Evolutionary conservation across 441 rosid genomes (phyloP), one percentile per base, ranked within the genome.

Genomic region (Euphorbia celastroides): DNA sequence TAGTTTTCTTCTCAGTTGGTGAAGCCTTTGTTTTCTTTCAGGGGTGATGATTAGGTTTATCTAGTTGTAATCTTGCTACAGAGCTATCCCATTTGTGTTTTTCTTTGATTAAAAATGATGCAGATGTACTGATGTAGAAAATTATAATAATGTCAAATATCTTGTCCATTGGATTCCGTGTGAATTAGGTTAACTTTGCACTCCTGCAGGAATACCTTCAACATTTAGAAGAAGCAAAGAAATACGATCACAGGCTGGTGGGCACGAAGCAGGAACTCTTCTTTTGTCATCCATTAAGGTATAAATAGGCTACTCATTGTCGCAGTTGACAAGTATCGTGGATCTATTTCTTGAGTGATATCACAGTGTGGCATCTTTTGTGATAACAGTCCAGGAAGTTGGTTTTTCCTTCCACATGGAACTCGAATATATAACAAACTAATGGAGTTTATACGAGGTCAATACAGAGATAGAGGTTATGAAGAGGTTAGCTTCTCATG

Each of bases 351-450:
- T 10, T 74, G 44, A 56, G 25, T 57, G 30, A 60, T 65, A 59
- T 62, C 69, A 32, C 54, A 71, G 64, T 70, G 56, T 71, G 60
- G 12, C 41, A 32, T 61, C 23, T 67, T 54, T 67, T 72, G 26
- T 78, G 66, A 42, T 78, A 70, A 56, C 86, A 95, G 99, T 77
- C 99, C 98, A 34, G 99, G 98, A 69, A 95, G 99, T 80, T 95
- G 88, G 90, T 95, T 95, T 82, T 95, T 95, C 81, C 96, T 88
- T 76, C 98, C 97, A 0, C 88, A 78, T 52, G 98, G 99, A 63
- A 80, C 98, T 74, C 87, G 96, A 69, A 77, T 95, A 56, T 92
- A 92, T 81, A 95, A 84, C 84, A 92, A 88, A 75, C 66, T 95
- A 54, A 77, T 84, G 88, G 88, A 80, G 12, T 95, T 95, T 75